Conservation (phyloP, 257 asterid genomes). For the Petunia axillaris region DNA sequence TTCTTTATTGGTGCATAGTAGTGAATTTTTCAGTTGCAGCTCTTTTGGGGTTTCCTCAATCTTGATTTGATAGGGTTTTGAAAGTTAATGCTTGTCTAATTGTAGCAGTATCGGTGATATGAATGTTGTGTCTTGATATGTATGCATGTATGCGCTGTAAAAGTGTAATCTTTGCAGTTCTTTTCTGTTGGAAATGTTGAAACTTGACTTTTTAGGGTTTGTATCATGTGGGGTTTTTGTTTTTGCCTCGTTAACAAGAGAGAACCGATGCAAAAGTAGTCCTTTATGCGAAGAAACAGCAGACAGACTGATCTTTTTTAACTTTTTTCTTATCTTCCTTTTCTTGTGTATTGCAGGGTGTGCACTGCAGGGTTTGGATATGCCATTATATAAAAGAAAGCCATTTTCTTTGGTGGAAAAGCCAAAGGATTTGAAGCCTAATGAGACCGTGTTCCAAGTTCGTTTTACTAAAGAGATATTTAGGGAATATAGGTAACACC, state of each 20-base stretch:
- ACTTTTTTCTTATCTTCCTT: no score
- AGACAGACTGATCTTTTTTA: no score
- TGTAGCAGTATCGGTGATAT: not conserved
- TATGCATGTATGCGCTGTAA: constrained; percentile 10
- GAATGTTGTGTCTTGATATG: not conserved
- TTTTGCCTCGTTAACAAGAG: not conserved
- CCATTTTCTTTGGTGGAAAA: constrained; percentile 62
- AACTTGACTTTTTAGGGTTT: constrained; percentile 4
- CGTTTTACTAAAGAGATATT: constrained; percentile 88
- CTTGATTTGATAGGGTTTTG: not conserved
- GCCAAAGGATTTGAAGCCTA: constrained; percentile 80
- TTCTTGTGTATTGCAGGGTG: constrained; percentile 44
- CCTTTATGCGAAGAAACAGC: no score
- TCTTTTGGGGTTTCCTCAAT: not conserved
- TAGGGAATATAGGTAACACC: constrained; percentile 65
- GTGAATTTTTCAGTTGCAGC: not conserved
- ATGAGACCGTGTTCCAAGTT: constrained; percentile 76
- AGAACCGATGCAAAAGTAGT: no score
- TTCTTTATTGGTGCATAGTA: not conserved
- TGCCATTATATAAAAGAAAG: constrained; percentile 84
- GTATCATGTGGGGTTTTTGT: not conserved
- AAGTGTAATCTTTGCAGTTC: not conserved
- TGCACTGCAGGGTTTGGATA: constrained; percentile 37
- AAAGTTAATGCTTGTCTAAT: not conserved
- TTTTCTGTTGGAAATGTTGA: not conserved